phyloP scores from a whole-genome alignment of 768 basidiomycete species.

The Sistotremastrum niveocremeum region DNA sequence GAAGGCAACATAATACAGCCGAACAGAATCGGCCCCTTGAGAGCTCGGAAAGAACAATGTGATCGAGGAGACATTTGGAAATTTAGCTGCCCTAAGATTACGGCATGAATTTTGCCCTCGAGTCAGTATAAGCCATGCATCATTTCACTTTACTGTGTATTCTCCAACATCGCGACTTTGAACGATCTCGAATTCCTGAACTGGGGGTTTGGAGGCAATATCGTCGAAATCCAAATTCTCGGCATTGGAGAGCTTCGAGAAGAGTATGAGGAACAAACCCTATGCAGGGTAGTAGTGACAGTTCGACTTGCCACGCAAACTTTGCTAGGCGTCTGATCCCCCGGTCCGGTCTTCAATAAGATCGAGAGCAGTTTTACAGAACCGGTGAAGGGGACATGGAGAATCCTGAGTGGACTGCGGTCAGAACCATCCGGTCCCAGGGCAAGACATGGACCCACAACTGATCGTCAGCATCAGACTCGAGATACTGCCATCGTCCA shows the following conservation, averaged over 20 bases:
- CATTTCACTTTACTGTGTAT: constrained; percentile 59
- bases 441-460: constrained; percentile 32
- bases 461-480: constrained; percentile 88
- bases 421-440: background rate
- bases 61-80: constrained; percentile 68
- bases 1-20: constrained; percentile 78
- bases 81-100: constrained; percentile 60
- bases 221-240: constrained; percentile 76
- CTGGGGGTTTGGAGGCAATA: constrained; percentile 40
- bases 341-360: constrained; percentile 74
- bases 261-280: background rate
- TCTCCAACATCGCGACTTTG: constrained; percentile 69
- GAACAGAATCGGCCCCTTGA: constrained; percentile 63
- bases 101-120: background rate
- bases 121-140: background rate
- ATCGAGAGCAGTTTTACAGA: constrained; percentile 75
- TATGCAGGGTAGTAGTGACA: background rate
- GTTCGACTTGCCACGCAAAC: constrained; percentile 45
- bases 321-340: constrained; percentile 60
- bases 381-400: constrained; percentile 79
- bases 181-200: constrained; percentile 62
- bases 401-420: constrained; percentile 35
- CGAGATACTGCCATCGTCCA: constrained; percentile 41
- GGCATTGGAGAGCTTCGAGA: constrained; percentile 55
- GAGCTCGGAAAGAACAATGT: constrained; percentile 72